Base-by-base conservation (phyloP, 345 rosid genomes). In the Bruguiera sexangula region DNA sequence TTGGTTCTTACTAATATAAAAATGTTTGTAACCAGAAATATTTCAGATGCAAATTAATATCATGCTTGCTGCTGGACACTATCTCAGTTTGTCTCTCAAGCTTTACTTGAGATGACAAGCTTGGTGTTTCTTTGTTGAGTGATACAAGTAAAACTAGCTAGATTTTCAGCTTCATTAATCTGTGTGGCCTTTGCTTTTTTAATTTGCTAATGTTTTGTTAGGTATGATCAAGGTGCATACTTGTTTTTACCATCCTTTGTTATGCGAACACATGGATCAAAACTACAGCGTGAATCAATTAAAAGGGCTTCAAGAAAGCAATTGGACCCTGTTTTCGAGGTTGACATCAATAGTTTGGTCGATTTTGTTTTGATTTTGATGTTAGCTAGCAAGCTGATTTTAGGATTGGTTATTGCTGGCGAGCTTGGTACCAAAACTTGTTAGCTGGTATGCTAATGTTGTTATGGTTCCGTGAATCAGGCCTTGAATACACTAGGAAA, bases 241-340 rank as follows among this genome's bases (percentile, higher is more conserved):
- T 84, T 89, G 37, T 89, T 89, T 82, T 83, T 92, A 68, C 97
- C 96, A 66, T 92, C 98, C 30, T 85, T 82, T 78, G 73, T 90
- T 75, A 96, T 96, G 99, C 88, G 97, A 72, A 92, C 85, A 18
- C 99, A 92, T 80, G 97, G 97, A 76, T 88, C 98, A 53, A 92
- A 72, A 83, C 93, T 85, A 76, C 99, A 87, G 63, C 91, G 96
- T 37, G 75, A 69, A 36, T 61, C 85, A 19, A 55, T 96, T 43
- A 90, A 72, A 88, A 80, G 78, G 87, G 78, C 97, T 63, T 83
- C 92, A 61, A 69, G 60, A 72, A 67, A 76, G 62, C 91, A 92
- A 78, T 75, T 96, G 73, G 79, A 84, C 68, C 83, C 85, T 34
- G 86, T 92, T 71, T 96, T 84, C 77, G 82, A 96, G 98, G 99